Evolutionary conservation across 2,329 filamentous ascomycete genomes (phyloP).

Genomic region (Penicillium sp.): DNA sequence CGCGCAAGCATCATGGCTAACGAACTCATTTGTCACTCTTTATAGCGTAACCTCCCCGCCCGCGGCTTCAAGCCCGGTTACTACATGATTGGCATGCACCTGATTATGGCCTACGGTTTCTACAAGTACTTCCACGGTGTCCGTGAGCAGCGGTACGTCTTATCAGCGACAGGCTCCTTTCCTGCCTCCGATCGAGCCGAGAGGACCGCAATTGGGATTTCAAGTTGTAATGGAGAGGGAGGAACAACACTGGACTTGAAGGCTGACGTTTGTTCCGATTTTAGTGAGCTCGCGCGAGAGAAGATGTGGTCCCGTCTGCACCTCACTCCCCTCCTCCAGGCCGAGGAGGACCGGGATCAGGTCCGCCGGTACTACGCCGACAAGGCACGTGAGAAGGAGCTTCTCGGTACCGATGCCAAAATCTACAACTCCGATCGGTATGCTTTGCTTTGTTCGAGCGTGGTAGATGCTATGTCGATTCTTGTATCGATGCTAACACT

Average conservation of each 20-base stretch:
- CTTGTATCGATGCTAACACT: slow-evolving; percentile 8
- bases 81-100: slow-evolving; percentile 71
- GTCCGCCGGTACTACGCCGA: slow-evolving; percentile 83
- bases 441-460: slow-evolving; percentile 32
- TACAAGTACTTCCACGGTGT: slow-evolving; percentile 79
- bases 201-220: slow-evolving; percentile 11
- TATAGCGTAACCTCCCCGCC: slow-evolving; percentile 82
- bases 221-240: not conserved
- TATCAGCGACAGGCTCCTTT: slow-evolving; percentile 1
- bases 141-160: slow-evolving; percentile 80
- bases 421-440: slow-evolving; percentile 88
- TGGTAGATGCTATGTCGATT: not conserved
- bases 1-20: slow-evolving; percentile 8
- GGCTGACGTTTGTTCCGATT: slow-evolving; percentile 2
- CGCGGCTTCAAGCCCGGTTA: slow-evolving; percentile 81
- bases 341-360: slow-evolving; percentile 93
- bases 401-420: slow-evolving; percentile 77
- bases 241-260: not conserved
- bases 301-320: slow-evolving; percentile 98
- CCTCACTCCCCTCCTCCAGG: slow-evolving; percentile 87
- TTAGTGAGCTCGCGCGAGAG: slow-evolving; percentile 86
- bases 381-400: slow-evolving; percentile 82
- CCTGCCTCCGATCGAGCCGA: slow-evolving; percentile 14
- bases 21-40: slow-evolving; percentile 1
- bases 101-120: slow-evolving; percentile 84